phyloP scores from a whole-genome alignment of 345 rosid genomes.

The Boechera retrofracta region DNA sequence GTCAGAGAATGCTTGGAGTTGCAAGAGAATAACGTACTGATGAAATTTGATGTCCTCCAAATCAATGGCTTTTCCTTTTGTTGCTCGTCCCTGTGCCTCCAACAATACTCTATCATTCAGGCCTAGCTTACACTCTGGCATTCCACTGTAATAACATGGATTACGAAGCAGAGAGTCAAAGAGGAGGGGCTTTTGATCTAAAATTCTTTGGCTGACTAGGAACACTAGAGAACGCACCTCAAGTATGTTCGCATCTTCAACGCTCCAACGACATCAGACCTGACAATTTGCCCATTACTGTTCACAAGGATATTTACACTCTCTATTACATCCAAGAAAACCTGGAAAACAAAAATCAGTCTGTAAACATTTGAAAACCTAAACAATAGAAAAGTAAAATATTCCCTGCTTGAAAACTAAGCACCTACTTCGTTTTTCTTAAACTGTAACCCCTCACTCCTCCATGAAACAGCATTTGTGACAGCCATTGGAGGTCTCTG shows the following conservation, averaged over 20 bases:
- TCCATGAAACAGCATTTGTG: slow-evolving; percentile 88
- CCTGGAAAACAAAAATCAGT: slow-evolving; percentile 53
- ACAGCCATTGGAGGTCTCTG: slow-evolving; percentile 94
- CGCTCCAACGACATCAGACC: slow-evolving; percentile 97
- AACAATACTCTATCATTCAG: slow-evolving; percentile 75
- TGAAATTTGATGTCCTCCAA: slow-evolving; percentile 84
- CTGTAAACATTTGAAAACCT: slow-evolving; percentile 28
- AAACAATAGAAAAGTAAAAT: not conserved
- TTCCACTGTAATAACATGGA: slow-evolving; percentile 57
- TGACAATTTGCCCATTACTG: slow-evolving; percentile 92
- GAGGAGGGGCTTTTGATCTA: slow-evolving; percentile 10
- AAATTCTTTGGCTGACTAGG: slow-evolving; percentile 1
- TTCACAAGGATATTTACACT: slow-evolving; percentile 95
- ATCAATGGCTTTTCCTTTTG: slow-evolving; percentile 84
- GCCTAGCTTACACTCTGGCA: slow-evolving; percentile 90
- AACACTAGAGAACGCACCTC: slow-evolving; percentile 58
- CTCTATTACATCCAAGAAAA: slow-evolving; percentile 93
- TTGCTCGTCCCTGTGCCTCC: slow-evolving; percentile 81
- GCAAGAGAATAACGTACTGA: slow-evolving; percentile 57
- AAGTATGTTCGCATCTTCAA: slow-evolving; percentile 95
- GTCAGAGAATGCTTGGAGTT: slow-evolving; percentile 5
- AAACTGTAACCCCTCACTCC: slow-evolving; percentile 75
- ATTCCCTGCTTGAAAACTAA: not conserved
- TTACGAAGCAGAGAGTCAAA: slow-evolving; percentile 15
- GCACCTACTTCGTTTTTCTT: slow-evolving; percentile 74